Evolutionary conservation across 805 yeast genomes (phyloP).

Genomic region (Saccharomycopsis babjevae): DNA sequence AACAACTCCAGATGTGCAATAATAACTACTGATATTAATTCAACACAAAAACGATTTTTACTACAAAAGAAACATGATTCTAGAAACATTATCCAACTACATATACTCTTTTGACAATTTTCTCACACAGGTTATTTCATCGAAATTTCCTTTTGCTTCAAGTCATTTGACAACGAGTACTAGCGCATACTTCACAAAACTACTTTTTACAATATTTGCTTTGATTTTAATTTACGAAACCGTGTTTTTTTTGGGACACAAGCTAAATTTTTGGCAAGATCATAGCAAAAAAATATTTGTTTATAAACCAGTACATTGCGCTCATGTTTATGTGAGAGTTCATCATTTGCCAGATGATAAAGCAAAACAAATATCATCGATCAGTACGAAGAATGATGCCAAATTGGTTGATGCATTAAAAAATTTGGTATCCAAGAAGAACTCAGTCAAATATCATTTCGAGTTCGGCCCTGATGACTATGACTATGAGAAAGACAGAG

Average conservation of each 20-base stretch:
- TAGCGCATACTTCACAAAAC: constrained; percentile 19
- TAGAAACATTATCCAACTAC: neutral
- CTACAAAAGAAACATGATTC: neutral
- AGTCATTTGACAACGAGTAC: constrained; percentile 4
- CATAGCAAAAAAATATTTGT: constrained; percentile 52
- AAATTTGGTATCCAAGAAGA: constrained; percentile 7
- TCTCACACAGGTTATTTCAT: constrained; percentile 1
- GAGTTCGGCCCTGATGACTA: constrained; percentile 81
- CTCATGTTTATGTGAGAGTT: constrained; percentile 53
- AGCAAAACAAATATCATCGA: neutral
- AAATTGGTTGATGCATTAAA: neutral
- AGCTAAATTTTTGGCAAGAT: constrained; percentile 36
- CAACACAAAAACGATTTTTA: neutral
- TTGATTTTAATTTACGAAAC: constrained; percentile 28
- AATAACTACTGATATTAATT: neutral
- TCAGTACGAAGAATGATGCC: neutral
- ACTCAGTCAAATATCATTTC: constrained; percentile 48
- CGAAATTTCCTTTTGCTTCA: constrained; percentile 16
- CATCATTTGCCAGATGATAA: constrained; percentile 25
- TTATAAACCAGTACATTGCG: constrained; percentile 73
- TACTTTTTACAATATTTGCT: constrained; percentile 19
- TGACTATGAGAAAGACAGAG: constrained; percentile 47
- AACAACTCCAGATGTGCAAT: neutral
- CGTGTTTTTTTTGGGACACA: constrained; percentile 35
- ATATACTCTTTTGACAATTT: neutral